phyloP scores from a whole-genome alignment of 768 basidiomycete genomes.

The Naganishia randhawae region DNA sequence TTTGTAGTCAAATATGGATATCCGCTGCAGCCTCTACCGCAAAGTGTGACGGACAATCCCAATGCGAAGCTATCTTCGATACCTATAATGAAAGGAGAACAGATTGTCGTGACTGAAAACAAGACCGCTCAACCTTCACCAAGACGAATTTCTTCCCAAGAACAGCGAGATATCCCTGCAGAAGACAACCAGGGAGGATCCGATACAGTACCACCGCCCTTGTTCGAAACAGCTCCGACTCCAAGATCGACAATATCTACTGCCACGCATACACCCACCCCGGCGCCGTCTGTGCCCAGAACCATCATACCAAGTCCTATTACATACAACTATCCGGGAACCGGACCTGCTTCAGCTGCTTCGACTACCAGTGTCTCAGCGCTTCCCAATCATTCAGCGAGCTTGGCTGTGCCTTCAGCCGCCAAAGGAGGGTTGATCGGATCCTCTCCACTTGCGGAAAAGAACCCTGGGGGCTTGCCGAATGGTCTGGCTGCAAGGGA shows the following conservation, averaged over 20 bases:
- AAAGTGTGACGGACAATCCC: slow-evolving; percentile 47
- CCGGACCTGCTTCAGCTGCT: neutral
- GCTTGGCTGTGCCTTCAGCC: neutral
- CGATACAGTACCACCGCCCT: slow-evolving; percentile 14
- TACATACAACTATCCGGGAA: slow-evolving; percentile 9
- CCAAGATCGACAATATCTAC: slow-evolving; percentile 31
- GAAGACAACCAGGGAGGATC: neutral
- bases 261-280: slow-evolving; percentile 23
- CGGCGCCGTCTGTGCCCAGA: slow-evolving; percentile 5
- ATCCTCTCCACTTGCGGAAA: slow-evolving; percentile 3
- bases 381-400: neutral
- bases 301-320: slow-evolving; percentile 12
- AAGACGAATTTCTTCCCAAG: neutral
- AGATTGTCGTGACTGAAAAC: slow-evolving; percentile 68
- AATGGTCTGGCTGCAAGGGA: neutral
- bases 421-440: neutral
- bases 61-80: slow-evolving; percentile 72
- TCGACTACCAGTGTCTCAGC: neutral
- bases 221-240: slow-evolving; percentile 17
- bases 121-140: neutral
- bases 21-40: slow-evolving; percentile 68
- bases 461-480: neutral
- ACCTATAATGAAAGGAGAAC: slow-evolving; percentile 73
- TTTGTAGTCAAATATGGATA: slow-evolving; percentile 60
- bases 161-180: neutral